phyloP scores from a whole-genome alignment of 371 early-diverging fungal genomes.

The Batrachochytrium dendrobatidis region DNA sequence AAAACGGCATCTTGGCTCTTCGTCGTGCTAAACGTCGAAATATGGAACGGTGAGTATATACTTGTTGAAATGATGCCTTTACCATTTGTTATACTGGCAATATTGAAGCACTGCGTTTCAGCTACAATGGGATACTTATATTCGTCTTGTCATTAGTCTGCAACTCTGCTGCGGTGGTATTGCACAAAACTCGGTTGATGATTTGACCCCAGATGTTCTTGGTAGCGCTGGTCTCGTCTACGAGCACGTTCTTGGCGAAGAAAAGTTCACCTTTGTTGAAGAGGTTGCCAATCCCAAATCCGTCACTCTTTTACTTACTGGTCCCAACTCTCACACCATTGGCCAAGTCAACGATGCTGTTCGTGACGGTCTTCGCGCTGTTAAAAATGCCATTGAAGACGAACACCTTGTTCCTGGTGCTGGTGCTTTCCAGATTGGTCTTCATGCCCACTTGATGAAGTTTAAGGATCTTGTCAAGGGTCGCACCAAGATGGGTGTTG shows the following conservation, averaged over 20 bases:
- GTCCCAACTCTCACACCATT: conserved; percentile 93
- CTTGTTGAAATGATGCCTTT: not conserved
- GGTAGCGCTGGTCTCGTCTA: conserved; percentile 94
- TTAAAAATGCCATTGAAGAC: conserved; percentile 96
- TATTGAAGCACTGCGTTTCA: not conserved
- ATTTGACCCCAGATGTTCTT: conserved; percentile 78
- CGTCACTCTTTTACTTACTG: conserved; percentile 92
- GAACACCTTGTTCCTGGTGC: conserved; percentile 90
- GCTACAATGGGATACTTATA: no score
- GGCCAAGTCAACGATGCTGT: conserved; percentile 96
- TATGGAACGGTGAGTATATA: conserved; percentile 83
- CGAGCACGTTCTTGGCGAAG: conserved; percentile 97
- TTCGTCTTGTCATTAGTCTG: no score
- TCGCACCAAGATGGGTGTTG: conserved; percentile 90
- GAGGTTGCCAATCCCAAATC: conserved; percentile 90
- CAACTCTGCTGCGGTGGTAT: conserved; percentile 96
- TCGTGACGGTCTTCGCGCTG: conserved; percentile 96
- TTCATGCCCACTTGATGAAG: conserved; percentile 69
- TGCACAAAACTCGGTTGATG: conserved; percentile 97
- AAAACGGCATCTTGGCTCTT: conserved; percentile 95
- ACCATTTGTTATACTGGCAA: not conserved
- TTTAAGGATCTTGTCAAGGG: conserved; percentile 90
- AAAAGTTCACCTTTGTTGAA: conserved; percentile 99
- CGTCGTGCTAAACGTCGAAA: conserved; percentile 99
- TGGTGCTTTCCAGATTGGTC: conserved; percentile 91